Evolutionary conservation across 495 filamentous ascomycete genomes (phyloP), one percentile per base, ranked within the genome.

Genomic region (Hypoxylon rickii): DNA sequence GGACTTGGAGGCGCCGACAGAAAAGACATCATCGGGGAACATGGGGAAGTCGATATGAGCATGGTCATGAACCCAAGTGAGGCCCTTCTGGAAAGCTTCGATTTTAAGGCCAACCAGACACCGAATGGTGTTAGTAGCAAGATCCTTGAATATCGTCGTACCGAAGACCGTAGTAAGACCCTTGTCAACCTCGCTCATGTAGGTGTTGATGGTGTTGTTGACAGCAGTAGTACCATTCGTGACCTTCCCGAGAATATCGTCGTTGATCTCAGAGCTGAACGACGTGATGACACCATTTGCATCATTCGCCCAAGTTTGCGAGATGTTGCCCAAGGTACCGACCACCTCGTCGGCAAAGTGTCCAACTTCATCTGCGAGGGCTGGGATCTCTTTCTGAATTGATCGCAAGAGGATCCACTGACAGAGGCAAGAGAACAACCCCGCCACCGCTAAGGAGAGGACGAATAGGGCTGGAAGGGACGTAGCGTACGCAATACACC

Each of bases 21-120:
- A 91, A 78, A 98, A 96, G 20, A 87, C 88, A 63, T 96, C 79
- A 64, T 89, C 85, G 19, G 82, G 79, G 22, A 97, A 81, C 16
- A 80, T 66, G 0, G 95, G 94, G 64, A 98, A 87, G 51, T 83
- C 73, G 58, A 98, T 79, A 42, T 95, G 82, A 1, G 95, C 92
- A 61, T 97, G 67, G 60, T 97, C 86, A 50, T 85, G 77, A 24
- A 95, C 86, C 91, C 92, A 98, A 0, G 89, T 95, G 0, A 97
- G 82, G 7, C 88, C 94, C 59, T 86, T 85, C 66, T 97, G 78
- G 55, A 97, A 79, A 8, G 84, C 75, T 11, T 83, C 81, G 51
- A 93, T 70, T 73, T 93, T 92, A 51, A 90, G 69, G n/a, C 79
- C 83, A 47, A 95, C 79, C 8, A 95, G 65, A 57, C 91, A 95